These are phyloP conservation scores for Lactifluus hygrophoroides DNA, from an alignment of 768 basidiomycete species.

Conservation along the genomic window DNA sequence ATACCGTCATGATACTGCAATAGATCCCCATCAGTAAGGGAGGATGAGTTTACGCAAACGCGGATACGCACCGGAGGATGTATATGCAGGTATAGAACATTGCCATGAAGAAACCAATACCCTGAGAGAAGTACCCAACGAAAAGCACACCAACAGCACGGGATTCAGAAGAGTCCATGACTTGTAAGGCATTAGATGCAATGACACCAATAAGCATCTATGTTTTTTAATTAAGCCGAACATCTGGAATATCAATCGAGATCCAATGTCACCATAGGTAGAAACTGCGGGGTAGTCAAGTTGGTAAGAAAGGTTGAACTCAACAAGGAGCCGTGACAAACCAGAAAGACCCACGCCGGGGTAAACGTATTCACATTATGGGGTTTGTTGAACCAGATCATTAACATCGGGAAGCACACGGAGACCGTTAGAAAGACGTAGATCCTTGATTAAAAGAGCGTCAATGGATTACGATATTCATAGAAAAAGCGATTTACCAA, in stretches of 20 bases:
- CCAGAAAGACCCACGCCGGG: constrained; percentile 32
- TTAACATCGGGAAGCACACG: constrained; percentile 40
- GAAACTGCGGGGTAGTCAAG: constrained; percentile 23
- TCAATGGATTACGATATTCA: not conserved
- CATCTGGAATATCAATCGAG: not conserved
- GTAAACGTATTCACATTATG: constrained; percentile 36
- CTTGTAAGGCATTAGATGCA: constrained; percentile 36
- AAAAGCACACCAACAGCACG: constrained; percentile 36
- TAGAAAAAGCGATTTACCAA: constrained; percentile 27
- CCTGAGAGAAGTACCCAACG: constrained; percentile 42
- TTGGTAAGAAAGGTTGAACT: not conserved
- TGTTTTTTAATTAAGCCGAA: not conserved
- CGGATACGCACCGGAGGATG: constrained; percentile 32
- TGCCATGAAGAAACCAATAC: constrained; percentile 40
- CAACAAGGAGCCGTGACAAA: constrained; percentile 21
- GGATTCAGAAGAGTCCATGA: constrained; percentile 29
- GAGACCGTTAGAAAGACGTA: constrained; percentile 33
- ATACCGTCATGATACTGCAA: constrained; percentile 34
- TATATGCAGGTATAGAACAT: constrained; percentile 45
- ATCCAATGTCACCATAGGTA: constrained; percentile 25
- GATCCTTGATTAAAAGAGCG: constrained; percentile 27
- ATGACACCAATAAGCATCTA: constrained; percentile 44
- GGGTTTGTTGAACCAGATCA: constrained; percentile 42
- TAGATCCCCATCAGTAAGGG: not conserved
- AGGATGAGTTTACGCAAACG: not conserved